Percentiles rank a stretch among this genome's conserved stretches.
Evolutionary conservation across 2,329 filamentous ascomycete species (phyloP).

Genomic region (Ramularia collo-cygni): DNA sequence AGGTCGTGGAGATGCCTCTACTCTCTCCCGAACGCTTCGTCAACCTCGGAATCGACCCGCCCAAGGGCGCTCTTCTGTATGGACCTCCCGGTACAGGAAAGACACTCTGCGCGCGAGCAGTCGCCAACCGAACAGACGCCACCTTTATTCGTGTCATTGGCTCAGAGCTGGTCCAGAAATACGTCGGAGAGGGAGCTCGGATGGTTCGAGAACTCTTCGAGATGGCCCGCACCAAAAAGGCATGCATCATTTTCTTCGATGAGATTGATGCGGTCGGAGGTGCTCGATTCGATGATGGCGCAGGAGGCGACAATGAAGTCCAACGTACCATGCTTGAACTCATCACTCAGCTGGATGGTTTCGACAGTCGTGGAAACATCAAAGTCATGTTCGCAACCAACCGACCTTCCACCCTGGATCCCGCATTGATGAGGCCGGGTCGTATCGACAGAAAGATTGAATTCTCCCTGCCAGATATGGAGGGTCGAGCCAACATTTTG

Average conservation of each 20-base stretch:
- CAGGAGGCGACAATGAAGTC: conserved; percentile 94
- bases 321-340: conserved; percentile 97
- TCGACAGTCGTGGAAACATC: conserved; percentile 95
- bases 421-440: conserved; percentile 92
- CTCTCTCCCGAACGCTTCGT: conserved; percentile 95
- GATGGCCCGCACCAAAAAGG: conserved; percentile 99
- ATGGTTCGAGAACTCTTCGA: conserved; percentile 99
- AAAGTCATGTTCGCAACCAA: conserved; percentile 99
- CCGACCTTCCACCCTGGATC: conserved; percentile 88
- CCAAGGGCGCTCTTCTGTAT: conserved; percentile 94
- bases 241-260: conserved; percentile 99
- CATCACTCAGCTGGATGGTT: conserved; percentile 93
- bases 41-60: conserved; percentile 96
- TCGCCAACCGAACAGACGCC: conserved; percentile 95
- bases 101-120: conserved; percentile 92
- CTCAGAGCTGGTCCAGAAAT: conserved; percentile 96
- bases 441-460: conserved; percentile 99
- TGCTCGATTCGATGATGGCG: conserved; percentile 92
- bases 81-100: conserved; percentile 98
- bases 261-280: conserved; percentile 96
- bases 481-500: conserved; percentile 94
- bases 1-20: conserved; percentile 97
- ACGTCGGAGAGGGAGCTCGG: conserved; percentile 93
- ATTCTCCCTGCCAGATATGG: conserved; percentile 93
- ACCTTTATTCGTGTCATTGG: conserved; percentile 99